Conservation (phyloP, 2,329 filamentous ascomycete genomes). For the Apiospora kogelbergensis region DNA sequence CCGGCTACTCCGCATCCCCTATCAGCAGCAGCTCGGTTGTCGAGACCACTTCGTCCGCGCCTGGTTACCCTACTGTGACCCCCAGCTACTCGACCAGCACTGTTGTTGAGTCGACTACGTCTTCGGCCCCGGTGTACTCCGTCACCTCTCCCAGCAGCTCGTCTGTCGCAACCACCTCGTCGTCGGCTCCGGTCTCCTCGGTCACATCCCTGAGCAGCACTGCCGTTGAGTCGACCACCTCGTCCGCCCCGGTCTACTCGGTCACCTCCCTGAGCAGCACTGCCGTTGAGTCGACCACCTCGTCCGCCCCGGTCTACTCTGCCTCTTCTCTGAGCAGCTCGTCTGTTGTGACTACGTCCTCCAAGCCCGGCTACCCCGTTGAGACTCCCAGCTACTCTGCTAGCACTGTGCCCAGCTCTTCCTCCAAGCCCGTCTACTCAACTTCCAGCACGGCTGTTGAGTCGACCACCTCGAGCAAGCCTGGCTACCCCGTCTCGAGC, state of each 20-base stretch:
- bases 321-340: neutral
- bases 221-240: neutral
- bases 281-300: neutral
- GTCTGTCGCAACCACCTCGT: neutral
- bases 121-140: neutral
- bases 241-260: neutral
- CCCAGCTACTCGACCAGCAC: neutral
- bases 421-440: constrained; percentile 4
- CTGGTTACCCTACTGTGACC: neutral
- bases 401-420: neutral
- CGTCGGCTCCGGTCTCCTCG: too few species aligned
- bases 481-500: neutral
- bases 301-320: too few species aligned
- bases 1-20: neutral
- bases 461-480: neutral
- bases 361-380: neutral
- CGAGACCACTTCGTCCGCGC: neutral
- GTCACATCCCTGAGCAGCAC: too few species aligned
- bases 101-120: neutral
- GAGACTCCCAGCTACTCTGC: neutral
- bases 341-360: neutral
- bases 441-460: neutral
- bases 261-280: neutral
- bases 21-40: neutral
- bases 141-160: neutral